Base-by-base conservation (phyloP, 139 green algal species). In the Monoraphidium neglectum region DNA sequence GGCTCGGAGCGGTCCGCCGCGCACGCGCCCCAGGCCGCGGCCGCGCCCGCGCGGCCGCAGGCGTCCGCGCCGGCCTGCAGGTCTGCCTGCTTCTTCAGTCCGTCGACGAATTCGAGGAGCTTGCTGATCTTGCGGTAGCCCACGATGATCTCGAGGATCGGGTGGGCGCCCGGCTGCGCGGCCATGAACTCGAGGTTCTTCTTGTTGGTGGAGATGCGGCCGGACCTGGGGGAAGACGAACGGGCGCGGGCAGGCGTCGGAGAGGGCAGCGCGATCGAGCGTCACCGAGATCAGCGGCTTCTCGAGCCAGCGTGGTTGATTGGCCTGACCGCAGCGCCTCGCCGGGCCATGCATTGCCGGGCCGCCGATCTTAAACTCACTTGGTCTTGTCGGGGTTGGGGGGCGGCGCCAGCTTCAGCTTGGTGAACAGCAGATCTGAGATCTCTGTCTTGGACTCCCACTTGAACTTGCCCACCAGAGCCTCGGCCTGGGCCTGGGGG, bases 61-160 rank as follows among this genome's bases (percentile, higher is more conserved):
- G 56, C 36, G n/a, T 54, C 3, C 13, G 18, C 61, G 36, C 36
- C 28, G 40, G 43, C 26, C 70, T 80, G 38, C 30, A 4, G 43
- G 32, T n/a, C 28, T 2, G 75, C 78, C 24, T 54, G 71, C 51
- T 37, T 38, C 3, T 59, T 40, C n/a, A 89, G 69, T 1, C 63
- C 43, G 15, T 83, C 57, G 15, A 84, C 46, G 40, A 87, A 92
- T 5, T 56, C 78, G 12, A 88, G 79, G 30, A 93, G 76, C 79
- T 93, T 95, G 37, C 30, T 61, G 1, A 94, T 70, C 49, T 77
- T 92, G 63, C 92, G 78, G 80, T 91, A 80, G 76, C 95, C 86
- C 66, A 88, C 67, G 36, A 97, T 87, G 68, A 89, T 56, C 4
- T 43, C 66, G 15, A 86, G 71, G 43, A 95, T 49, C 5, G 73